Conservation (phyloP, 176 grass and related monocot species). For the Carex scoparia region DNA sequence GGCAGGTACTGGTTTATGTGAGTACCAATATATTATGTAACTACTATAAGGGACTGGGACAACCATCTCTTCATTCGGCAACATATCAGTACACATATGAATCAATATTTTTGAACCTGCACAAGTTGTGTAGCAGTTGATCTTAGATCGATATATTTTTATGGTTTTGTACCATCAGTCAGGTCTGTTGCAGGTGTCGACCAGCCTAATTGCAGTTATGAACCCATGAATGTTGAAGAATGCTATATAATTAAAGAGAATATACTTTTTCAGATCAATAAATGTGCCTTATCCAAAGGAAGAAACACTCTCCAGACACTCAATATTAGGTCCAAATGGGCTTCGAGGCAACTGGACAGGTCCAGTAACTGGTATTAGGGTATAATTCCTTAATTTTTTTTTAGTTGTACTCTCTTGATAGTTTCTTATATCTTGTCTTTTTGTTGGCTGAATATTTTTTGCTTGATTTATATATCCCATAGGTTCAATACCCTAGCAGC, state of each 20-base stretch:
- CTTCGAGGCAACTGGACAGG: constrained; percentile 57
- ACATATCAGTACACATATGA: neutral
- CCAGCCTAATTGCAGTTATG: neutral
- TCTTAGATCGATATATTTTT: neutral
- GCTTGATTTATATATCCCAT: constrained; percentile 29
- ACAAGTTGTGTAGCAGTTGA: neutral
- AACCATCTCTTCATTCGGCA: neutral
- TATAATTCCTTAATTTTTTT: constrained; percentile 40
- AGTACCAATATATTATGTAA: neutral
- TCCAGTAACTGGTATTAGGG: constrained; percentile 74
- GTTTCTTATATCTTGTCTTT: constrained; percentile 25
- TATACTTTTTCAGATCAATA: constrained; percentile 51
- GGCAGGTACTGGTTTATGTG: neutral
- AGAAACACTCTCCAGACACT: constrained; percentile 97
- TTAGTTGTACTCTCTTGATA: constrained; percentile 15
- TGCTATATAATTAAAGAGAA: neutral
- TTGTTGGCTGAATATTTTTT: constrained; percentile 25
- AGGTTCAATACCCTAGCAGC: constrained; percentile 95
- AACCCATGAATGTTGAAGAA: neutral
- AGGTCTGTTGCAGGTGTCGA: neutral
- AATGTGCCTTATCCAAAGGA: constrained; percentile 78
- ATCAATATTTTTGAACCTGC: neutral
- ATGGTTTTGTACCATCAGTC: constrained; percentile 6
- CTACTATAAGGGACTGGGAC: neutral
- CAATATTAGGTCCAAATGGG: constrained; percentile 96